These are phyloP conservation scores for Chlorociboria aeruginascens DNA, from an alignment of 495 filamentous ascomycete genomes.

Conservation along the genomic window DNA sequence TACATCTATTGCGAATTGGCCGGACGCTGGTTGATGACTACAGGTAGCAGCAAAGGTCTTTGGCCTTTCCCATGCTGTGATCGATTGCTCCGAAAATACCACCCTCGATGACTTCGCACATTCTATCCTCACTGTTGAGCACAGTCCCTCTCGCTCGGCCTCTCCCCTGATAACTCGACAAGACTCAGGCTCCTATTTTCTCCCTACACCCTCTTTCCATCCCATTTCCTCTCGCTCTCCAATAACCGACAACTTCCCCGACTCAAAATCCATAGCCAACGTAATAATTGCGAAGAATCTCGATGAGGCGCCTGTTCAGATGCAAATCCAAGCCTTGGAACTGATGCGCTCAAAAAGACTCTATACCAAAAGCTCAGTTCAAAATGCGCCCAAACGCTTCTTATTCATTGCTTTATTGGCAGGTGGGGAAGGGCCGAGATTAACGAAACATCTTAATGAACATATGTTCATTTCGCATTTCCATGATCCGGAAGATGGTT, in stretches of 20 bases:
- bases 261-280: conserved; percentile 49
- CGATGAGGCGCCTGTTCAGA: conserved; percentile 48
- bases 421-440: conserved; percentile 28
- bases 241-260: conserved; percentile 15
- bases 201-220: conserved; percentile 12
- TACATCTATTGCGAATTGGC: neutral
- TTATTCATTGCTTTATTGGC: conserved; percentile 64
- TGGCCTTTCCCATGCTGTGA: conserved; percentile 48
- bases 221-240: conserved; percentile 14
- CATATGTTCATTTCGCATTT: conserved; percentile 82
- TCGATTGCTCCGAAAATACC: conserved; percentile 60
- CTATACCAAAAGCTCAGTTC: conserved; percentile 55
- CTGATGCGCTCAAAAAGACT: conserved; percentile 72
- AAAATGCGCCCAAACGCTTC: conserved; percentile 68
- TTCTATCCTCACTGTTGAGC: conserved; percentile 44
- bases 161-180: conserved; percentile 25
- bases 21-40: neutral
- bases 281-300: conserved; percentile 74
- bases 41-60: conserved; percentile 62
- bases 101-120: conserved; percentile 70
- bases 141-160: conserved; percentile 19
- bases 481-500: conserved; percentile 62
- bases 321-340: conserved; percentile 87
- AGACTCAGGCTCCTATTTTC: conserved; percentile 14
- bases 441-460: conserved; percentile 56